Evolutionary conservation across 352 stramenopile species (phyloP).

Genomic region (Phytophthora macrochlamydospora): DNA sequence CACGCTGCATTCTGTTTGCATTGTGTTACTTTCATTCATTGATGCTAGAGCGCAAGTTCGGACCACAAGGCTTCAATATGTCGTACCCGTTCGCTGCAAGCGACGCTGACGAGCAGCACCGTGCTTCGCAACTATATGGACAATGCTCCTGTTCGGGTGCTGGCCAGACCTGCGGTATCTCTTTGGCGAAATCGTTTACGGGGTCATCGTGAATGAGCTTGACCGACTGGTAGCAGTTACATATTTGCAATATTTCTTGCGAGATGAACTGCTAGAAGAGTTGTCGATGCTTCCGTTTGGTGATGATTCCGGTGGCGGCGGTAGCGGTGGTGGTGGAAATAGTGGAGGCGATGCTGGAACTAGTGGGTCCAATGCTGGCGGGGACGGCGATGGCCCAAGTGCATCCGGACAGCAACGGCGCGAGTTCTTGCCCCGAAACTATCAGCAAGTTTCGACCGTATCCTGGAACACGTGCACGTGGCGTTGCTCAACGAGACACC

Average conservation of each 20-base stretch:
- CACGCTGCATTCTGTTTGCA: conserved; percentile 90
- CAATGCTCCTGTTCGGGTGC: conserved; percentile 81
- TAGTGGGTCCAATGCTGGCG: conserved; percentile 15
- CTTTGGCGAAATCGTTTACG: conserved; percentile 92
- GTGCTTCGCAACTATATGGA: conserved; percentile 94
- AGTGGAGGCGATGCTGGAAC: conserved; percentile 32
- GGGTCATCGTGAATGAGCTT: conserved; percentile 87
- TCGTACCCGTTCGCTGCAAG: conserved; percentile 90
- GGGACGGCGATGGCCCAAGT: conserved; percentile 27
- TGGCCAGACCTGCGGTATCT: conserved; percentile 91
- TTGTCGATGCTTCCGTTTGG: conserved; percentile 88
- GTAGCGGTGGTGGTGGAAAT: conserved; percentile 18
- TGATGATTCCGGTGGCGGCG: conserved; percentile 51
- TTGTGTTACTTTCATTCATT: conserved; percentile 94
- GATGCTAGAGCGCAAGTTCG: conserved; percentile 93
- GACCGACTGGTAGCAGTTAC: conserved; percentile 81
- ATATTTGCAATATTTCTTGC: conserved; percentile 89
- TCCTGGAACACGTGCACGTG: conserved; percentile 90
- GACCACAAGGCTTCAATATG: conserved; percentile 91
- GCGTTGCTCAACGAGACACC: conserved; percentile 86
- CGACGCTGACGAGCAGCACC: conserved; percentile 79
- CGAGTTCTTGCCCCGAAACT: conserved; percentile 81
- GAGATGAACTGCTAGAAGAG: conserved; percentile 91
- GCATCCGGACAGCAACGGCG: conserved; percentile 37
- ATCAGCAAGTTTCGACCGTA: conserved; percentile 69